Percentiles rank a stretch among this genome's conserved stretches.
Conservation (phyloP, 345 rosid species). For the Hirschfeldia incana region DNA sequence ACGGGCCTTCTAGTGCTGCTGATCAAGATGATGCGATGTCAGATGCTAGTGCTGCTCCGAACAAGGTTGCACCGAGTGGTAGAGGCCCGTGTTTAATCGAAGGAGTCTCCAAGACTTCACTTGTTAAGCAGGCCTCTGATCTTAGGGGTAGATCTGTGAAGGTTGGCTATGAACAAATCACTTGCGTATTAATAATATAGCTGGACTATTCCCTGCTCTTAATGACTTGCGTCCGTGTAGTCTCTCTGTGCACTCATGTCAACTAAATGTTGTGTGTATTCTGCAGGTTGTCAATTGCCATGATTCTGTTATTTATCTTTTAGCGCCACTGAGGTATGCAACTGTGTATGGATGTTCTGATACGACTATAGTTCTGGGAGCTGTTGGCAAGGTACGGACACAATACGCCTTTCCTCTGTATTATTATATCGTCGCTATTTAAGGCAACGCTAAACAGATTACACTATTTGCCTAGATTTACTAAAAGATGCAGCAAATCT, state of each 20-base stretch:
- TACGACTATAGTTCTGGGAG: constrained; percentile 94
- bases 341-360: constrained; percentile 97
- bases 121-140: constrained; percentile 84
- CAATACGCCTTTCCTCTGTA: constrained; percentile 7
- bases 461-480: constrained; percentile 1
- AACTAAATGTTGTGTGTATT: constrained; percentile 16
- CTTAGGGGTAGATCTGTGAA: constrained; percentile 88
- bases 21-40: constrained; percentile 96
- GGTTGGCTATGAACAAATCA: constrained; percentile 49
- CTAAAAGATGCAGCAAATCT: background rate
- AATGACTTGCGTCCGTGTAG: background rate
- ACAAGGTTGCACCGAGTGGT: constrained; percentile 60
- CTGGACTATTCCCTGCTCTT: background rate
- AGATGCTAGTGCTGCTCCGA: constrained; percentile 72
- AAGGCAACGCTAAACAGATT: background rate
- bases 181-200: background rate
- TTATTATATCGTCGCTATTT: background rate
- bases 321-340: constrained; percentile 90
- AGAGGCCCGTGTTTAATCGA: constrained; percentile 81
- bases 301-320: constrained; percentile 87
- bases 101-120: constrained; percentile 90
- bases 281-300: constrained; percentile 94
- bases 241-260: constrained; percentile 12
- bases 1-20: constrained; percentile 62
- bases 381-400: constrained; percentile 89